These are phyloP conservation scores for Arthrinium phaeospermum DNA, from an alignment of 2,329 filamentous ascomycete species.

Conservation along the genomic window DNA sequence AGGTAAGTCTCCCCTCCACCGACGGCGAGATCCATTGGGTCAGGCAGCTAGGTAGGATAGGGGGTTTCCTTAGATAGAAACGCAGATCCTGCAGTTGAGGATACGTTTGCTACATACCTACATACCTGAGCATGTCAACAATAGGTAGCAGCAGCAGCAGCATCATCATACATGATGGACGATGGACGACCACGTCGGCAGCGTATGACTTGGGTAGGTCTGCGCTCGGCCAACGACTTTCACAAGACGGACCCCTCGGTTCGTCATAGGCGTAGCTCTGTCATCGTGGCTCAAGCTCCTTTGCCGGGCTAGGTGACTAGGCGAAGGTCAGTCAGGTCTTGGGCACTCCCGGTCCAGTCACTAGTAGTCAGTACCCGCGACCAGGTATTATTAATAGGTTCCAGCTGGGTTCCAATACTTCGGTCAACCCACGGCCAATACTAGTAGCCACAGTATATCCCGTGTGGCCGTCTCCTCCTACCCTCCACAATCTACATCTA, in stretches of 20 bases:
- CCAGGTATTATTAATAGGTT: conserved; percentile 16
- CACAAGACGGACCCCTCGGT: conserved; percentile 5
- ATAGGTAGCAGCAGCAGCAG: background rate
- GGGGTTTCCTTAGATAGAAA: background rate
- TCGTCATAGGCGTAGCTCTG: conserved; percentile 6
- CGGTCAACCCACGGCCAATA: conserved; percentile 11
- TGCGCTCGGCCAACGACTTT: conserved; percentile 17
- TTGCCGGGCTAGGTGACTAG: conserved; percentile 11
- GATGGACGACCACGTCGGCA: conserved; percentile 6
- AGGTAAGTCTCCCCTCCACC: background rate
- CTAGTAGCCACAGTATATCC: conserved; percentile 2
- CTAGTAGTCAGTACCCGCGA: background rate
- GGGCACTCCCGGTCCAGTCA: background rate
- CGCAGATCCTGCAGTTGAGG: background rate
- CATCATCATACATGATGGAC: background rate
- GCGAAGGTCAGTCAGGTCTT: background rate
- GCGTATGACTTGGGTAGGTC: conserved; percentile 7
- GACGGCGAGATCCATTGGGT: background rate
- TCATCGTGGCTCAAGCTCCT: conserved; percentile 10
- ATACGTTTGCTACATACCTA: background rate
- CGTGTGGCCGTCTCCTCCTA: background rate
- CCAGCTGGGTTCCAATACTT: conserved; percentile 13
- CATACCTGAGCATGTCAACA: no score
- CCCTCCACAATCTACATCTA: conserved; percentile 15
- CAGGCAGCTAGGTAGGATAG: background rate